Evolutionary conservation across 1,139 yeast species (phyloP).

Genomic region (Candida dubliniensis): DNA sequence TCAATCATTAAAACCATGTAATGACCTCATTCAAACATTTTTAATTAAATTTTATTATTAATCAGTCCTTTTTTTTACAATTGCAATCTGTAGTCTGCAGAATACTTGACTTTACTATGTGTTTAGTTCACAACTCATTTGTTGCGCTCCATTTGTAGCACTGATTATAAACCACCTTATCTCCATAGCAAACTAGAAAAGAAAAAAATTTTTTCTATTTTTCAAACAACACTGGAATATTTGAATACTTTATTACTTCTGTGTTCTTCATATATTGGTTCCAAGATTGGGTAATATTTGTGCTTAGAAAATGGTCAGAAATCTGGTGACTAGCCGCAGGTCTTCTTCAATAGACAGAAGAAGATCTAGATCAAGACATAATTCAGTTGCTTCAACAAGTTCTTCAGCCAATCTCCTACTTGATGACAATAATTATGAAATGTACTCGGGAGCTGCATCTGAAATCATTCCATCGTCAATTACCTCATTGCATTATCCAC

Average conservation of each 20-base stretch:
- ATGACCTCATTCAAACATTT: too few species aligned
- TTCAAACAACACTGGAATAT: not conserved
- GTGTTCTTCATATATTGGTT: not conserved
- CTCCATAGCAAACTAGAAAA: too few species aligned
- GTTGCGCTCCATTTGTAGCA: too few species aligned
- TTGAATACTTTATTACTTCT: too few species aligned
- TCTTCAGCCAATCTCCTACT: constrained; percentile 30
- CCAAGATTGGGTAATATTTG: not conserved
- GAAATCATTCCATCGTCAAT: constrained; percentile 90
- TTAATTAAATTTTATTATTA: too few species aligned
- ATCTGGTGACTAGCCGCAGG: constrained; percentile 16
- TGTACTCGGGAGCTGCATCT: constrained; percentile 87
- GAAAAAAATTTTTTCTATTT: not conserved
- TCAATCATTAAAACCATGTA: too few species aligned
- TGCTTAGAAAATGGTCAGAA: constrained; percentile 2
- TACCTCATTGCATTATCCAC: constrained; percentile 79
- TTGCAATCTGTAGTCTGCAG: too few species aligned
- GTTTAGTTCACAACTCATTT: too few species aligned
- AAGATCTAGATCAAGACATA: constrained; percentile 30
- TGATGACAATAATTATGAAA: constrained; percentile 62
- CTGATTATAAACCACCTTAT: too few species aligned
- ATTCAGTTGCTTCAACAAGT: constrained; percentile 42
- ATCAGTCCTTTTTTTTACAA: too few species aligned
- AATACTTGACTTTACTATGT: too few species aligned
- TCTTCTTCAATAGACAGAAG: constrained; percentile 31